A percentile compares a stretch with the other conserved stretches of the same genome.
Conservation (phyloP, 345 rosid genomes). For the Erodium maritimum region DNA sequence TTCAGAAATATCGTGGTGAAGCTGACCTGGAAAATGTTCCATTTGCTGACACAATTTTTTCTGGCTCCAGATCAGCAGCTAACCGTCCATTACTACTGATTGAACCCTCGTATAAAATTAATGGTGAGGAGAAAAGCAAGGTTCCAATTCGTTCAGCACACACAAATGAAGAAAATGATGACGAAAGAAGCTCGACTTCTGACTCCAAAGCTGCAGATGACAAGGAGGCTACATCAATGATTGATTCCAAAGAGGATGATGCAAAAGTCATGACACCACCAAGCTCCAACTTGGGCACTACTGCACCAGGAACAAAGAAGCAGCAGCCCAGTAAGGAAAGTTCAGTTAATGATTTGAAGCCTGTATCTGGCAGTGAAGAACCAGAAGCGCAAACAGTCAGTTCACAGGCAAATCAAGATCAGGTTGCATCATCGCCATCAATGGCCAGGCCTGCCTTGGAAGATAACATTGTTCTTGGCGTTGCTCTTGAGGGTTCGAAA, state of each 20-base stretch:
- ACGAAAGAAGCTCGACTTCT: constrained; percentile 17
- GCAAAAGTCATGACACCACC: constrained; percentile 15
- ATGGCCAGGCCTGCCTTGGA: constrained; percentile 37
- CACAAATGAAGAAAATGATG: constrained; percentile 44
- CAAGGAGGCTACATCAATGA: constrained; percentile 13
- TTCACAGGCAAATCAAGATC: background rate
- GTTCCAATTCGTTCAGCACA: constrained; percentile 18
- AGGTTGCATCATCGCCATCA: constrained; percentile 21
- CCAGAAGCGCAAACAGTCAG: no score
- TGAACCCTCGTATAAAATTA: constrained; percentile 69
- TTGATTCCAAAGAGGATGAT: constrained; percentile 25
- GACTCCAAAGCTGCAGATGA: constrained; percentile 17
- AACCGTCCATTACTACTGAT: constrained; percentile 55
- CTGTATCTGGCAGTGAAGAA: no score
- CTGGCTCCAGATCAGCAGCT: constrained; percentile 35
- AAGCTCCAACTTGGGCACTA: no score
- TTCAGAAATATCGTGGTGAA: constrained; percentile 62
- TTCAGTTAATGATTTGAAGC: constrained; percentile 1
- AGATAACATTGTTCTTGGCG: constrained; percentile 82
- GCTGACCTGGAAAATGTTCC: constrained; percentile 60
- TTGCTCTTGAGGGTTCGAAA: constrained; percentile 79
- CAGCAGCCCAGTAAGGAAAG: background rate
- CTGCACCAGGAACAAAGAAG: no score
- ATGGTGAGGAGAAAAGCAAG: constrained; percentile 41
- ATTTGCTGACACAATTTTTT: constrained; percentile 46